A percentile compares a stretch with the other conserved stretches of the same genome.
These are phyloP conservation scores for Arthrinium phaeospermum DNA, from an alignment of 2,329 filamentous ascomycete genomes.

Conservation along the genomic window DNA sequence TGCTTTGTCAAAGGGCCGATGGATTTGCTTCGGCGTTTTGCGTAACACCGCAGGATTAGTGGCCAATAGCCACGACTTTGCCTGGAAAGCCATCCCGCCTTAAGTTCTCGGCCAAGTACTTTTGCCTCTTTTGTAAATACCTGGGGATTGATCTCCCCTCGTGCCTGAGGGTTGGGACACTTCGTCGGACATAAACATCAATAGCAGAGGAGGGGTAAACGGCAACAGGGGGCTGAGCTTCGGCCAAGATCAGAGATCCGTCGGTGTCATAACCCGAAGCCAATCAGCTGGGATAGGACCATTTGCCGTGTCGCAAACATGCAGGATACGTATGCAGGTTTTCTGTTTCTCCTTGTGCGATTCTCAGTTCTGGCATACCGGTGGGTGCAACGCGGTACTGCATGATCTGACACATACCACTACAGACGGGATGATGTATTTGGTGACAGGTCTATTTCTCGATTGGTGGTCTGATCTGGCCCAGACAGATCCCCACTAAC, in stretches of 20 bases:
- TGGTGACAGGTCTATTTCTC: background rate
- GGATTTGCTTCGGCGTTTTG: background rate
- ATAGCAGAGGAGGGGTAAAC: conserved; percentile 1
- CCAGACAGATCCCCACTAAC: background rate
- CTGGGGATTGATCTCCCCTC: background rate
- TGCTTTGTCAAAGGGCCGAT: conserved; percentile 7
- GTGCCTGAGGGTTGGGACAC: background rate
- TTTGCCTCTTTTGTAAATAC: background rate
- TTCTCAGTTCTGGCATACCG: background rate
- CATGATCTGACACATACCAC: background rate
- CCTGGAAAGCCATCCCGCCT: too few relatives aligned
- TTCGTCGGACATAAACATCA: background rate
- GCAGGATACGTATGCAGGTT: background rate
- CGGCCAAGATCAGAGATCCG: conserved; percentile 1
- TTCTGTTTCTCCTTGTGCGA: background rate
- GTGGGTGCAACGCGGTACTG: background rate
- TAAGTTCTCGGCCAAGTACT: too few relatives aligned
- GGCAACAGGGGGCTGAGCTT: background rate
- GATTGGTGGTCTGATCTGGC: background rate
- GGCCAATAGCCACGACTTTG: background rate
- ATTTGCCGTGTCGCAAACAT: background rate
- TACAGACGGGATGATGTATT: background rate
- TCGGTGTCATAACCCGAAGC: background rate
- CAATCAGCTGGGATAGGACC: background rate
- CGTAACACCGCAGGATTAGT: background rate